phyloP scores from a whole-genome alignment of 2,329 filamentous ascomycete genomes.

The Rutstroemia sp. region DNA sequence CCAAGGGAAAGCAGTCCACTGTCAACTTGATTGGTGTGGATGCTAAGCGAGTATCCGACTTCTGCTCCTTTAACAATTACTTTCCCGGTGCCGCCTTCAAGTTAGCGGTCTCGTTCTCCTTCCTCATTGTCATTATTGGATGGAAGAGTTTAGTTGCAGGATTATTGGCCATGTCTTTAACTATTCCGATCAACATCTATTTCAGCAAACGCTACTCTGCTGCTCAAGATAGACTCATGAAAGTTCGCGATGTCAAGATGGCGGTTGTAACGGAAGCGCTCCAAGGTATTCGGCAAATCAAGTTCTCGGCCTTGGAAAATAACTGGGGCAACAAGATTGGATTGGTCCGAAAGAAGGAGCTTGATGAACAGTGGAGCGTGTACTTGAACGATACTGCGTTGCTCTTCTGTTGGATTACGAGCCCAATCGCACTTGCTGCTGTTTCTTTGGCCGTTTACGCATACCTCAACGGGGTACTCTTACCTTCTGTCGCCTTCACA shows the following conservation, averaged over 20 bases:
- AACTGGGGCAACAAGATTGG: slow-evolving; percentile 69
- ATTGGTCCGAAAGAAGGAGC: slow-evolving; percentile 56
- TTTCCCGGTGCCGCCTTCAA: slow-evolving; percentile 57
- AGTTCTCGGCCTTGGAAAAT: slow-evolving; percentile 69
- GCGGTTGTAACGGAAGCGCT: slow-evolving; percentile 69
- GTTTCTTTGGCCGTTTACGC: slow-evolving; percentile 65
- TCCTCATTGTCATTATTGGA: slow-evolving; percentile 63
- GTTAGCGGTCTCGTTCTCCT: slow-evolving; percentile 56
- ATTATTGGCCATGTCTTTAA: slow-evolving; percentile 53
- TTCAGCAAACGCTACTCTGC: slow-evolving; percentile 57
- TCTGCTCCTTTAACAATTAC: slow-evolving; percentile 57
- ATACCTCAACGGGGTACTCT: slow-evolving; percentile 51
- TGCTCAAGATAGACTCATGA: slow-evolving; percentile 66
- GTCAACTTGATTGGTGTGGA: slow-evolving; percentile 78
- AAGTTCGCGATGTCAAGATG: slow-evolving; percentile 67
- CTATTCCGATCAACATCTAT: slow-evolving; percentile 61
- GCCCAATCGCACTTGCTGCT: slow-evolving; percentile 66
- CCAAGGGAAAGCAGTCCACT: slow-evolving; percentile 60
- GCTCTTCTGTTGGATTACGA: slow-evolving; percentile 58
- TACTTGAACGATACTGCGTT: slow-evolving; percentile 37
- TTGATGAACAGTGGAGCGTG: slow-evolving; percentile 57
- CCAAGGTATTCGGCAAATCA: slow-evolving; percentile 76
- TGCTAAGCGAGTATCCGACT: slow-evolving; percentile 59
- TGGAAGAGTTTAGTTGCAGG: slow-evolving; percentile 63
- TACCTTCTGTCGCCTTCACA: slow-evolving; percentile 71